These are phyloP conservation scores for Chlorella sp. DNA, from an alignment of 139 green algal species.

Conservation along the genomic window DNA sequence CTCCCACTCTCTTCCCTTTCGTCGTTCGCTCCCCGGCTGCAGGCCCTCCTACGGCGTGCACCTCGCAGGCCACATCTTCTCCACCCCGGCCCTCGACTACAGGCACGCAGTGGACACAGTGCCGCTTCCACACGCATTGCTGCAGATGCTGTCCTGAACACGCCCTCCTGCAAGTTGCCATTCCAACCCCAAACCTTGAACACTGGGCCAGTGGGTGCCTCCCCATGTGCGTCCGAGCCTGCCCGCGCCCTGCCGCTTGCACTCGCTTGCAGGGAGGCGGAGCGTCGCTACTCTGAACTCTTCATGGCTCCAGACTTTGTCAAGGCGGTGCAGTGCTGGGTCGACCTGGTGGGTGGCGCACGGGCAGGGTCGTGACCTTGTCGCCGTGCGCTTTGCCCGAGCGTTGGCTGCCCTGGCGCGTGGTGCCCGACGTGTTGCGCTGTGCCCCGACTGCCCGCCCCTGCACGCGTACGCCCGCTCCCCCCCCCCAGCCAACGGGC, in stretches of 20 bases:
- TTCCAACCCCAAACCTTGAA: no score
- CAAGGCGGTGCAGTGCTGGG: conserved; percentile 27
- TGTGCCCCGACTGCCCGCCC: background rate
- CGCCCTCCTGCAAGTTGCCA: background rate
- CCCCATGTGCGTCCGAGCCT: background rate
- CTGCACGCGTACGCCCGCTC: background rate
- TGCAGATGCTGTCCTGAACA: background rate
- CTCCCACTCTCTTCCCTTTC: background rate
- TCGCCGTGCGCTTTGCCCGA: background rate
- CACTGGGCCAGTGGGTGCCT: no score
- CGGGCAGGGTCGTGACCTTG: background rate
- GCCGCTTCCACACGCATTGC: no score
- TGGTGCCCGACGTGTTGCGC: background rate
- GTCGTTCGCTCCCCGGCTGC: background rate
- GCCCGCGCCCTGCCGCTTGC: no score
- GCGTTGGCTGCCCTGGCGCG: background rate
- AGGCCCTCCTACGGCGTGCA: conserved; percentile 24
- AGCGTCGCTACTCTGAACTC: no score
- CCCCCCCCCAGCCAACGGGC: background rate
- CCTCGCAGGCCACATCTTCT: conserved; percentile 9
- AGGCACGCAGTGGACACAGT: background rate
- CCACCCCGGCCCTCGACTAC: background rate
- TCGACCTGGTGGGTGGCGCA: background rate
- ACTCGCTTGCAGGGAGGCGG: background rate
- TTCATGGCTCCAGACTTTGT: conserved; percentile 33